Evolutionary conservation across 2,329 filamentous ascomycete genomes (phyloP).

Genomic region (Xylaria sp.): DNA sequence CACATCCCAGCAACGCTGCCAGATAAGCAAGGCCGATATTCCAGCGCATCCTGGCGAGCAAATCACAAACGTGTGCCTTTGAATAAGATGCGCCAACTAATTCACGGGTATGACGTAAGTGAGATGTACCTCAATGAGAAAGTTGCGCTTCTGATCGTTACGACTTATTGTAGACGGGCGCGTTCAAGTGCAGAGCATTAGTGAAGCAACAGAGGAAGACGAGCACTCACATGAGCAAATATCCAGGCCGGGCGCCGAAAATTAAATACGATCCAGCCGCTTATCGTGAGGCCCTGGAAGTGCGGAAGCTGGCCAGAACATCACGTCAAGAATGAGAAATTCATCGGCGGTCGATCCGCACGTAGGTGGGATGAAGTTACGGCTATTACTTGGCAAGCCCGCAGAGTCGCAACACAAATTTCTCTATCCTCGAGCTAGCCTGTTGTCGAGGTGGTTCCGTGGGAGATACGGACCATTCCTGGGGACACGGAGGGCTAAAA

Average conservation of each 20-base stretch:
- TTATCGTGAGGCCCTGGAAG: slow-evolving; percentile 28
- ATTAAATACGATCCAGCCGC: slow-evolving; percentile 30
- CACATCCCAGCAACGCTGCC: slow-evolving; percentile 42
- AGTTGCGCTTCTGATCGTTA: not conserved
- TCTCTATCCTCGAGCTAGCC: slow-evolving; percentile 20
- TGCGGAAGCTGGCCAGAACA: slow-evolving; percentile 29
- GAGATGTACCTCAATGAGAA: not conserved
- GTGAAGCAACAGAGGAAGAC: slow-evolving; percentile 11
- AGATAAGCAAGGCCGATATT: slow-evolving; percentile 39
- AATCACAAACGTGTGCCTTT: not conserved
- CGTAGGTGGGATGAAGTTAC: not conserved
- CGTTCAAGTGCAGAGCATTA: not conserved
- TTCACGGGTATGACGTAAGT: slow-evolving; percentile 16
- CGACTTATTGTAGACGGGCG: not conserved
- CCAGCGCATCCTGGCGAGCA: slow-evolving; percentile 43
- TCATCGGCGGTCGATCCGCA: slow-evolving; percentile 33
- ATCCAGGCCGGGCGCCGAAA: slow-evolving; percentile 22
- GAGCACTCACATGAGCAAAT: slow-evolving; percentile 11
- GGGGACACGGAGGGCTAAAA: slow-evolving; percentile 42
- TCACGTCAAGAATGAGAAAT: slow-evolving; percentile 31
- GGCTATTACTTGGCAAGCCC: slow-evolving; percentile 38
- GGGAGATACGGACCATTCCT: slow-evolving; percentile 38
- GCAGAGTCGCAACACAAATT: slow-evolving; percentile 32
- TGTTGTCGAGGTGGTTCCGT: slow-evolving; percentile 24
- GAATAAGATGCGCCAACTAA: not conserved